Evolutionary conservation across 2,329 filamentous ascomycete species (phyloP), one percentile per base, ranked within the genome.

Genomic region (Fusarium virguliforme): DNA sequence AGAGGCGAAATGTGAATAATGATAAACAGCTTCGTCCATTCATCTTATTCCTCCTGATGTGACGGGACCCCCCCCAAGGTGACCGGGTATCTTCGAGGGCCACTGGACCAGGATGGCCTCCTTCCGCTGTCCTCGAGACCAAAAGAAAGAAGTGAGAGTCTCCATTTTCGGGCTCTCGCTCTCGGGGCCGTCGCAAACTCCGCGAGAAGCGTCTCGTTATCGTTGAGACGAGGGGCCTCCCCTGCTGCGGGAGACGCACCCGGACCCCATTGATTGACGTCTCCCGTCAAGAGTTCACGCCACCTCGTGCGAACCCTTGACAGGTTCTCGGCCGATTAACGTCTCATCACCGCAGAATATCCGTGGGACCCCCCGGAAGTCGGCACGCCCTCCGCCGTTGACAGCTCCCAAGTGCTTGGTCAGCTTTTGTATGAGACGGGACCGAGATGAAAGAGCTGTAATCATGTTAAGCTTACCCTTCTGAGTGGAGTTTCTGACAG

Each of bases 241-340:
- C 57, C 32, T 60, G 57, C 34, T 18, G 10, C 32, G 43, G 69
- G 40, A 58, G 40, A 59, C 56, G 43, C 53, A n/a, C 30, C 38
- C 37, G 56, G 57, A 38, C 43, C 37, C 32, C 61, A 22, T 38
- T 55, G 28, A 28, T 24, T n/a, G 48, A 10, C 22, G 32, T 51
- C 30, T 34, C 57, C 18, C 24, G 26, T 32, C 18, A 7, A 32
- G 50, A 43, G n/a, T 60, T 60, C 58, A 48, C 60, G 60, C 60
- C 60, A 62, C 60, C 51, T 62, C 51, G 60, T 48, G 60, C 32
- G 35, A 46, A 43, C 54, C 51, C 50, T 59, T 10, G 32, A 40
- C 56, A 22, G 12, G 10, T 24, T 72, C 59, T 72, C 70, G 70
- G 70, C 70, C 70, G 70, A 72, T 48, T 46, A 51, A 24, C 28